These are phyloP conservation scores for Hibiscus syriacus DNA, from an alignment of 345 rosid genomes.

Conservation along the genomic window DNA sequence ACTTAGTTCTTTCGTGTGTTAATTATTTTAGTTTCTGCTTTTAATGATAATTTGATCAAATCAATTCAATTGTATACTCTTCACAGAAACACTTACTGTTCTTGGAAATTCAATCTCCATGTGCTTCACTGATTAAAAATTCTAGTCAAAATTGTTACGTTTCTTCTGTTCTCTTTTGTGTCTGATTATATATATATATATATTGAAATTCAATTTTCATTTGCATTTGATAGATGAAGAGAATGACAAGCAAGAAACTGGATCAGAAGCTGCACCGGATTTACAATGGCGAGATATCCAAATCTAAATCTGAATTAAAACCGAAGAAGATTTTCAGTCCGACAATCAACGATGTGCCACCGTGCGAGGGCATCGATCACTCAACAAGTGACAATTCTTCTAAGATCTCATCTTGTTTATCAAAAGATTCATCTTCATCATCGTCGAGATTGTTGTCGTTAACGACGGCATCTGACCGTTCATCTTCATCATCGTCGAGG, in stretches of 20 bases:
- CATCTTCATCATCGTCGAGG: slow-evolving; percentile 7
- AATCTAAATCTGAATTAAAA: slow-evolving; percentile 1
- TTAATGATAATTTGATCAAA: background rate
- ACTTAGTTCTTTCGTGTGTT: too few species aligned
- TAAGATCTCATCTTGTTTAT: background rate
- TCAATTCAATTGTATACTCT: background rate
- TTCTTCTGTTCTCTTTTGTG: too few species aligned
- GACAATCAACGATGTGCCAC: background rate
- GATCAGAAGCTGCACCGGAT: background rate
- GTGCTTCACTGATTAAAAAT: background rate
- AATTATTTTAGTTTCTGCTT: too few species aligned
- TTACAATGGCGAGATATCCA: too few species aligned
- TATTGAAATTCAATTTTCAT: too few species aligned
- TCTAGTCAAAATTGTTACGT: too few species aligned
- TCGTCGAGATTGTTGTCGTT: background rate
- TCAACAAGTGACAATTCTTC: background rate
- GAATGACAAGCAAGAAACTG: background rate
- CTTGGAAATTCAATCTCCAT: background rate
- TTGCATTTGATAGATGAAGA: background rate
- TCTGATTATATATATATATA: too few species aligned
- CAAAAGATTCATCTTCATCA: background rate
- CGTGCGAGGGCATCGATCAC: background rate
- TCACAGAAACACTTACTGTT: background rate
- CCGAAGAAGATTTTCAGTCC: background rate
- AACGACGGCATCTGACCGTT: background rate